Percentiles rank a stretch among this genome's conserved stretches.
These are phyloP conservation scores for Saccharum hybrid DNA, from an alignment of 202 grass and related monocot genomes.

Conservation along the genomic window DNA sequence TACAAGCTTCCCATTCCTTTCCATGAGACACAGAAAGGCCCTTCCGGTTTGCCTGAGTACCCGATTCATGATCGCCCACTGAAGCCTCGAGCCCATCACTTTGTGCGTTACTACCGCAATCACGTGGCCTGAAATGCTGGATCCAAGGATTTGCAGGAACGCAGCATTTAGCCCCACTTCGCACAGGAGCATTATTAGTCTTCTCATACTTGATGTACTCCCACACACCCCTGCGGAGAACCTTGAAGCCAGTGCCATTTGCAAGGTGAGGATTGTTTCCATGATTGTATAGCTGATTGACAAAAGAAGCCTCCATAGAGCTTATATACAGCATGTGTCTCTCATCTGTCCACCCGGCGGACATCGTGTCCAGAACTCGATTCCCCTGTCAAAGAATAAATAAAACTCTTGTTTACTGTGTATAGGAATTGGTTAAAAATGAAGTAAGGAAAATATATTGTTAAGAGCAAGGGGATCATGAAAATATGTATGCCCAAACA, in stretches of 20 bases:
- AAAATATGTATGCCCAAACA: neutral
- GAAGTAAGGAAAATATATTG: neutral
- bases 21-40: constrained; percentile 19
- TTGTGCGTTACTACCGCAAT: constrained; percentile 35
- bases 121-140: constrained; percentile 47
- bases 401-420: neutral
- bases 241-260: constrained; percentile 49
- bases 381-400: constrained; percentile 51
- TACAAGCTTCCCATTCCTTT: constrained; percentile 50
- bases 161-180: neutral
- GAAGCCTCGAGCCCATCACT: constrained; percentile 23
- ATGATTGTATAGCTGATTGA: constrained; percentile 49
- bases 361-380: constrained; percentile 32
- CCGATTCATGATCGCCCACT: constrained; percentile 51
- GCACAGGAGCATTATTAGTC: constrained; percentile 9
- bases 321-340: constrained; percentile 75
- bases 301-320: constrained; percentile 81
- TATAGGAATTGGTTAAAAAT: neutral
- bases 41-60: constrained; percentile 49
- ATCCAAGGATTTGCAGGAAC: constrained; percentile 60
- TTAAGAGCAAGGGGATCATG: neutral
- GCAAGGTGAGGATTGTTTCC: neutral
- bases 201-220: constrained; percentile 55
- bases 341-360: constrained; percentile 78
- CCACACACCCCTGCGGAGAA: constrained; percentile 55